phyloP scores from a whole-genome alignment of 805 yeast genomes.

The Osmozyma mogii region DNA sequence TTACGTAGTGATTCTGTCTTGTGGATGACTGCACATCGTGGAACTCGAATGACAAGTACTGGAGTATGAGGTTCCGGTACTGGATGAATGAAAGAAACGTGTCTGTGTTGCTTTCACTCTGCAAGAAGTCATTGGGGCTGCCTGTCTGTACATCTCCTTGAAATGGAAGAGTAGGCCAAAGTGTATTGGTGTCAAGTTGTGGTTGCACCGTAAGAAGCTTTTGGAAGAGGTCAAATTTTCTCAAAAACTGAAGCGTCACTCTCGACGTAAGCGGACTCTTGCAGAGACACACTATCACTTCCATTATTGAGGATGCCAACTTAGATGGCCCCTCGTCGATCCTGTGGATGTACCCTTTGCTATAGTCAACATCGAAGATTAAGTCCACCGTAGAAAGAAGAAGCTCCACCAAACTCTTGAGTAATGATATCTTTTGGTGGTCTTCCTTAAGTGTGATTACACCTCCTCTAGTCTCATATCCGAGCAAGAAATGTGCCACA shows the following conservation, averaged over 20 bases:
- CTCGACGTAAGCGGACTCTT: constrained; percentile 47
- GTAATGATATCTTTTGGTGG: constrained; percentile 5
- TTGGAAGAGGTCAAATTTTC: constrained; percentile 43
- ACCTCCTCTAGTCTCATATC: constrained; percentile 46
- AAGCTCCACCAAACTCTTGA: constrained; percentile 45
- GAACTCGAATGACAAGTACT: constrained; percentile 66
- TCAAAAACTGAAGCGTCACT: constrained; percentile 43
- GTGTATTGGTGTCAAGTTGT: constrained; percentile 43
- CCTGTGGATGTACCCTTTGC: constrained; percentile 22
- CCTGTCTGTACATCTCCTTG: constrained; percentile 28
- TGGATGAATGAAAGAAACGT: constrained; percentile 54
- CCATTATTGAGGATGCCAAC: constrained; percentile 51
- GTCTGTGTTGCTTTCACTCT: constrained; percentile 31
- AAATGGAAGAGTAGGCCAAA: constrained; percentile 47
- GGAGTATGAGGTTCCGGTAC: constrained; percentile 53
- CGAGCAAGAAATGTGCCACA: constrained; percentile 70
- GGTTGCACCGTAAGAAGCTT: constrained; percentile 46
- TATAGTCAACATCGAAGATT: constrained; percentile 30
- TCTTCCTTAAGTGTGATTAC: constrained; percentile 43
- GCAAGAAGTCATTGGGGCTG: constrained; percentile 24
- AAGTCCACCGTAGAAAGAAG: constrained; percentile 40
- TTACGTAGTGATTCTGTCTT: constrained; percentile 44
- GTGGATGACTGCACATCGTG: constrained; percentile 47
- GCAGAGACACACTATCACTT: constrained; percentile 55
- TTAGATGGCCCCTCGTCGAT: constrained; percentile 50